Base-by-base conservation (phyloP, 352 stramenopile genomes). In the Globisporangium heterothallicum region DNA sequence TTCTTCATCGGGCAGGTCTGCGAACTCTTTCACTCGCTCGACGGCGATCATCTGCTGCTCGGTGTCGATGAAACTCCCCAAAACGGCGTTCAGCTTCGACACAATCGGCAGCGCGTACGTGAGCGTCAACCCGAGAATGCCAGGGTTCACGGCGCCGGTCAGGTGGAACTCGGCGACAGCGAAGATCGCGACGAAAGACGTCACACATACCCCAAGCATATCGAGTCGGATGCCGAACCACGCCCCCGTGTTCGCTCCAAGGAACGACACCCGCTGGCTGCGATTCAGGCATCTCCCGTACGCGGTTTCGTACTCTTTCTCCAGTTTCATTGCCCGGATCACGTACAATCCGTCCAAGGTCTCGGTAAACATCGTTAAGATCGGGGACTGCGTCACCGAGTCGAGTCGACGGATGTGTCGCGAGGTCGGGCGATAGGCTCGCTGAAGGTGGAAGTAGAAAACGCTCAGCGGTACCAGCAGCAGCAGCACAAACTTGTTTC, bases 31-130 rank as follows among this genome's bases (percentile, higher is more conserved):
- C 24, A 96, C 71, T 14, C 88, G 83, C 61, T 97, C 88, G 13
- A 96, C 86, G 5, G 80, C 76, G n/a, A 97, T 90, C 81, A 97
- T 94, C 35, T 96, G 80, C 22, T 91, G 86, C 63, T 97, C 89
- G 1, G 87, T 95, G 42, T 92, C 84, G 29, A 93, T 68, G 22
- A 96, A 93, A 25, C 77, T 87, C 4, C 79, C 82, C 13, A 97
- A 63, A 16, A 93, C 74, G 0, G 78, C 72, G 40, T 94, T 96
- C n/a, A 95, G 58, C 47, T 93, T 95, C 7, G 74, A 75, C 5
- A 97, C 85, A 41, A 97, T 84, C 0, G 86, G 86, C 18, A 95
- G 63, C 12, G 89, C 81, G 43, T 97, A 97, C 27, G 82, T 93
- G n/a, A 97, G 72, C 21, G 86, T 95, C n/a, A 97, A 67, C 1